These are phyloP conservation scores for Neoboletus subvelutipes DNA, from an alignment of 768 basidiomycete genomes.

Conservation along the genomic window DNA sequence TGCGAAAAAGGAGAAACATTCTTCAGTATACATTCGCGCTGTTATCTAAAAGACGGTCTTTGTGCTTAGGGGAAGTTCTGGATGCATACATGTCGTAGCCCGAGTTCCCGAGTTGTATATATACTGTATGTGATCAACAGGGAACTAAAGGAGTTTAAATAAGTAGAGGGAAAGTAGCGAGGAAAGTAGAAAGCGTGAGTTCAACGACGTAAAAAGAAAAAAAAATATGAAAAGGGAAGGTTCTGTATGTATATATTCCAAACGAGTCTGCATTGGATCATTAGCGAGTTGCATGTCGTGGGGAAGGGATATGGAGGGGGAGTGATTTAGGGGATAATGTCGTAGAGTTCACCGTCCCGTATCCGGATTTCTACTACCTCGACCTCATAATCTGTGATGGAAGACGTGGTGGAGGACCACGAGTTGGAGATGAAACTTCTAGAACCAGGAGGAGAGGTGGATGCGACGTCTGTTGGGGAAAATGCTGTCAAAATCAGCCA, in stretches of 20 bases:
- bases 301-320: neutral
- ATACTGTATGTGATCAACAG: neutral
- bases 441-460: conserved; percentile 77
- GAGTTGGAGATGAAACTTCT: conserved; percentile 65
- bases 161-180: neutral
- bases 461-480: conserved; percentile 62
- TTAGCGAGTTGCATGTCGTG: conserved; percentile 13
- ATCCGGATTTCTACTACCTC: conserved; percentile 89
- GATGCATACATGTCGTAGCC: conserved; percentile 9
- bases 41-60: conserved; percentile 10
- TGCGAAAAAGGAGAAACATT: neutral
- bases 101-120: conserved; percentile 5
- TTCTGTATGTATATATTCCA: conserved; percentile 18
- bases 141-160: neutral
- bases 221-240: neutral
- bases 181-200: conserved; percentile 12
- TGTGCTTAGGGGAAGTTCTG: neutral
- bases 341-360: conserved; percentile 71
- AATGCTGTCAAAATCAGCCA: neutral
- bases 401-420: conserved; percentile 63
- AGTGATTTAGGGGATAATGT: conserved; percentile 59
- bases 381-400: conserved; percentile 74
- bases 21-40: conserved; percentile 11
- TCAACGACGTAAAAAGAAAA: conserved; percentile 1
- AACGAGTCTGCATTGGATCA: conserved; percentile 12